Conservation (phyloP, 176 grass and related monocot genomes). For the Oryza glumipatula region DNA sequence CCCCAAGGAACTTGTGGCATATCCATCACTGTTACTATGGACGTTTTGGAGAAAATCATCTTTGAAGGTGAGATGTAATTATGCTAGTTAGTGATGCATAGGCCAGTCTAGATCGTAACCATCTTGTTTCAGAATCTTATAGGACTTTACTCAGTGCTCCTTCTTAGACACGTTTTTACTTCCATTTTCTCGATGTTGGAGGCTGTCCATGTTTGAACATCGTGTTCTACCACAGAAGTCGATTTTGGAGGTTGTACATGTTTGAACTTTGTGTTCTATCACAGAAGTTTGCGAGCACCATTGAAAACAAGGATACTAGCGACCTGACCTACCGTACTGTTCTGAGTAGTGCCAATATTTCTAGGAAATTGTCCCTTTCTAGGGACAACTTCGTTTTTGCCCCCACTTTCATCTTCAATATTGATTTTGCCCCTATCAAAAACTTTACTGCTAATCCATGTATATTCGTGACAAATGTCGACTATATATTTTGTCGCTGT, state of each 20-base stretch:
- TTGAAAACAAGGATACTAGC: background rate
- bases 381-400: too few relatives aligned
- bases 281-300: background rate
- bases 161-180: conserved; percentile 14
- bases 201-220: background rate
- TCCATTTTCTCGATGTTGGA: background rate
- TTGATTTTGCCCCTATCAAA: background rate
- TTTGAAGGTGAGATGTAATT: conserved; percentile 35
- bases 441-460: background rate
- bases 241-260: too few relatives aligned
- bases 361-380: too few relatives aligned
- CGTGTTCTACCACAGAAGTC: background rate
- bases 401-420: too few relatives aligned
- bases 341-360: background rate
- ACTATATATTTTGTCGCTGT: background rate
- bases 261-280: too few relatives aligned
- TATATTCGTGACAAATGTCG: background rate
- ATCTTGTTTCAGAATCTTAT: background rate
- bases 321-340: background rate
- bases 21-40: conserved; percentile 29
- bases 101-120: background rate
- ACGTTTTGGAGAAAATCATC: conserved; percentile 31
- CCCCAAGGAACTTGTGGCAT: conserved; percentile 17
- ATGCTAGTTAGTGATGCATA: conserved; percentile 27
- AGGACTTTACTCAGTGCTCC: background rate